A percentile compares a stretch with the other conserved stretches of the same genome.
Evolutionary conservation across 345 rosid genomes (phyloP).

Genomic region (Gossypium turneri): DNA sequence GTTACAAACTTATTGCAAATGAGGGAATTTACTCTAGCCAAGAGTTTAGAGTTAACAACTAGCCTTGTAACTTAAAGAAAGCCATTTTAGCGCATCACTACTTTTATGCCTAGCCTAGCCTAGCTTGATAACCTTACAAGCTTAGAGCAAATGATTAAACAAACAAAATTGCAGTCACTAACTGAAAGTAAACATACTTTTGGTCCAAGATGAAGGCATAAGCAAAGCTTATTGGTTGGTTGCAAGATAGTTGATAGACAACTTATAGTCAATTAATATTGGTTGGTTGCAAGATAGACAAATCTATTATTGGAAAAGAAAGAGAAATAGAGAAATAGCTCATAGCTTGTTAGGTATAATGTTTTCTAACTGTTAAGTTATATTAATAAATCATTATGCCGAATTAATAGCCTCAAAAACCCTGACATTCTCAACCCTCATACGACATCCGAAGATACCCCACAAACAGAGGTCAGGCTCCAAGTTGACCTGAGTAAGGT

Average conservation of each 20-base stretch:
- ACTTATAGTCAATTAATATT: not conserved
- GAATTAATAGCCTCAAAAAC: not conserved
- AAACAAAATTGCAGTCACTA: not conserved
- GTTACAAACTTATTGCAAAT: not conserved
- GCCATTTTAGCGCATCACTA: not conserved
- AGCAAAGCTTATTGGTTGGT: not conserved
- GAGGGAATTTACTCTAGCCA: not conserved
- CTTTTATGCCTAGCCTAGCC: not conserved
- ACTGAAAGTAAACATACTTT: not conserved
- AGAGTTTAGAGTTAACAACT: not conserved
- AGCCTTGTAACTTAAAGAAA: not conserved
- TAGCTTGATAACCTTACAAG: not conserved
- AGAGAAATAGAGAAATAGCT: not conserved
- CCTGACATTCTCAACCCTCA: not conserved
- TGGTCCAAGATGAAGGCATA: not conserved
- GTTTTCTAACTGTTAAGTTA: not conserved
- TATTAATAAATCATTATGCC: not conserved
- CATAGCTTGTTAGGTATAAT: not conserved
- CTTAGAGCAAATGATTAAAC: not conserved
- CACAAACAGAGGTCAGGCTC: not conserved
- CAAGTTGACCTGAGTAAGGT: not conserved
- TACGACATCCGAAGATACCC: not conserved
- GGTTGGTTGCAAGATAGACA: conserved; percentile 9
- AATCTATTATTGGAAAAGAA: not conserved
- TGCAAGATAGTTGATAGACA: not conserved